Conservation (phyloP, 345 rosid genomes). For the Ailanthus altissimus region DNA sequence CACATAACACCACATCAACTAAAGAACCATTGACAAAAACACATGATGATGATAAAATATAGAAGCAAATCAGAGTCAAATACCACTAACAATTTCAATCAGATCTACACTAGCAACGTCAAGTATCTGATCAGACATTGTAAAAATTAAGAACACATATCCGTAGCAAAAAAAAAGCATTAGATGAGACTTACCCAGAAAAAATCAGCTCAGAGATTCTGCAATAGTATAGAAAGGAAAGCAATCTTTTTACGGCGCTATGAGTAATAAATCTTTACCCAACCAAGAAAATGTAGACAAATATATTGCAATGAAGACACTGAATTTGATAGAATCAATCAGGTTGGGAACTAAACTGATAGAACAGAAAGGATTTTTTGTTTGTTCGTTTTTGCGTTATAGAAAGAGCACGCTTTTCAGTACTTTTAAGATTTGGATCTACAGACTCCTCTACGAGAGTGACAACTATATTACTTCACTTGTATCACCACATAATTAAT, state of each 20-base stretch:
- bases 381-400: background rate
- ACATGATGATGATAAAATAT: background rate
- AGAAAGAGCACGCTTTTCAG: background rate
- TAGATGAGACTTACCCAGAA: constrained; percentile 3
- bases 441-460: background rate
- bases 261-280: background rate
- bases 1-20: background rate
- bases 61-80: background rate
- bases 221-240: background rate
- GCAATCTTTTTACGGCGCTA: background rate
- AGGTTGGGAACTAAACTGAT: background rate
- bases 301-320: background rate
- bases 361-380: background rate
- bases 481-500: background rate
- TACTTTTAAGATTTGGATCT: constrained; percentile 17
- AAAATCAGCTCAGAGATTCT: background rate
- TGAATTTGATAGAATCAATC: background rate
- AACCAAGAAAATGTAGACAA: background rate
- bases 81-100: background rate
- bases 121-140: background rate
- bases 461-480: background rate
- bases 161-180: background rate
- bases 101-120: constrained; percentile 13
- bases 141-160: background rate
- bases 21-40: background rate